These are phyloP conservation scores for Suillus clintonianus DNA, from an alignment of 768 basidiomycete species.

Conservation along the genomic window DNA sequence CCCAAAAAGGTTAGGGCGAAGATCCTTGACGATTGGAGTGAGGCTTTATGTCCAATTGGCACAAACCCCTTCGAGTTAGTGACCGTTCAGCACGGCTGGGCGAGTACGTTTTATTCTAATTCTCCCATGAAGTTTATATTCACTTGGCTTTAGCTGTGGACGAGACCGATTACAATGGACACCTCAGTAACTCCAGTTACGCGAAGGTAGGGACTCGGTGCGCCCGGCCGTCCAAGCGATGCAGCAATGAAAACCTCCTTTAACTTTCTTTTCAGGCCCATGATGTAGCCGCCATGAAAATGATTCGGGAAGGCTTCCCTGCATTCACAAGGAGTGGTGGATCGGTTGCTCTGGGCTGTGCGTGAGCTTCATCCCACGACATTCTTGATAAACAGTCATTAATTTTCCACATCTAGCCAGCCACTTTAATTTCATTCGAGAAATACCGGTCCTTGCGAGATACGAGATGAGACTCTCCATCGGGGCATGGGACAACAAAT, in stretches of 20 bases:
- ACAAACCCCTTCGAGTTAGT: conserved; percentile 53
- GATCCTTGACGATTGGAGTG: conserved; percentile 46
- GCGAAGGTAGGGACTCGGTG: conserved; percentile 54
- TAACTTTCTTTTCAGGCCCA: conserved; percentile 32
- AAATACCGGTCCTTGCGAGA: conserved; percentile 61
- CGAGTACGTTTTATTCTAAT: conserved; percentile 39
- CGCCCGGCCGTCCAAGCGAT: not conserved
- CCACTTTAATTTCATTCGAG: conserved; percentile 67
- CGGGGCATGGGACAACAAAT: conserved; percentile 75
- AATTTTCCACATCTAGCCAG: conserved; percentile 49
- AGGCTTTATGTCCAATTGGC: conserved; percentile 54
- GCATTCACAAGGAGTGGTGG: conserved; percentile 60
- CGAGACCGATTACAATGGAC: conserved; percentile 71
- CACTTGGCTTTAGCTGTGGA: conserved; percentile 49
- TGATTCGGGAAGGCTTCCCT: conserved; percentile 53
- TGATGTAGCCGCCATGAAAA: conserved; percentile 50
- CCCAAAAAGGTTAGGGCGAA: conserved; percentile 31
- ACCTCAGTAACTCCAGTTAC: conserved; percentile 81
- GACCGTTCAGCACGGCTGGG: conserved; percentile 47
- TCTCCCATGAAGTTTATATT: conserved; percentile 6
- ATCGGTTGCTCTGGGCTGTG: conserved; percentile 56
- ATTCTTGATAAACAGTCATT: not conserved
- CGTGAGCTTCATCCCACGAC: not conserved
- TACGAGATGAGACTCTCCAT: conserved; percentile 64
- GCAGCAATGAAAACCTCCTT: not conserved